Conservation (phyloP, 192 early-diverging fungal genomes). For the Chytriomyces confervae region DNA sequence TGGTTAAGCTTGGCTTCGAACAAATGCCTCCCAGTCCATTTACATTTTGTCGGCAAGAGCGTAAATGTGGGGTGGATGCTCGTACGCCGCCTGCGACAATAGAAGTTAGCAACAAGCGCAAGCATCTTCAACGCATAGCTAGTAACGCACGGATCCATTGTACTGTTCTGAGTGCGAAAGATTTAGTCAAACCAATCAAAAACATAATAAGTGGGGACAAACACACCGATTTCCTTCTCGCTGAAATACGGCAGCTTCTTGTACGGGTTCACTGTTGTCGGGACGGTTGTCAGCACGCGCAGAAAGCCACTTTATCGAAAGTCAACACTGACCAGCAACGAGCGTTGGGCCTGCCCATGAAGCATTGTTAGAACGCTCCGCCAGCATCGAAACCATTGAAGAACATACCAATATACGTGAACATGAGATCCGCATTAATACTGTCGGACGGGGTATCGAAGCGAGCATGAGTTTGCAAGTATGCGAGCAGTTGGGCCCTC, state of each 20-base stretch:
- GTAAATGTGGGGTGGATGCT: slow-evolving; percentile 94
- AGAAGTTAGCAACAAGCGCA: not conserved
- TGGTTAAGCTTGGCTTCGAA: not conserved
- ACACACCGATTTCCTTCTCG: slow-evolving; percentile 76
- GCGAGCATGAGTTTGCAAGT: not conserved
- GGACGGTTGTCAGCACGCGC: no score
- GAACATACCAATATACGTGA: slow-evolving; percentile 83
- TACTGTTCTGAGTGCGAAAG: slow-evolving; percentile 63
- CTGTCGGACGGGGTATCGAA: slow-evolving; percentile 20
- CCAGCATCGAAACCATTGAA: not conserved
- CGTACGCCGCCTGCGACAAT: slow-evolving; percentile 54
- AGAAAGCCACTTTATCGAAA: no score
- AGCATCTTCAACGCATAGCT: not conserved
- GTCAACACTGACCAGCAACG: slow-evolving; percentile 49
- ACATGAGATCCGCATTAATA: slow-evolving; percentile 65
- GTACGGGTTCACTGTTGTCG: slow-evolving; percentile 89
- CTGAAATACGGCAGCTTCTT: slow-evolving; percentile 95
- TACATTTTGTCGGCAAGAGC: slow-evolving; percentile 88
- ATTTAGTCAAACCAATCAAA: not conserved
- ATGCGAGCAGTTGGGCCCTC: slow-evolving; percentile 49
- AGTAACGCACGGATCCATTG: slow-evolving; percentile 76
- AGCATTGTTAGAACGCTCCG: no score
- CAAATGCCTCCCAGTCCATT: not conserved
- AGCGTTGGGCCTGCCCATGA: slow-evolving; percentile 60
- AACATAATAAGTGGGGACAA: slow-evolving; percentile 8